phyloP scores from a whole-genome alignment of 2,329 filamentous ascomycete genomes.

The Talaromyces verruculosus region DNA sequence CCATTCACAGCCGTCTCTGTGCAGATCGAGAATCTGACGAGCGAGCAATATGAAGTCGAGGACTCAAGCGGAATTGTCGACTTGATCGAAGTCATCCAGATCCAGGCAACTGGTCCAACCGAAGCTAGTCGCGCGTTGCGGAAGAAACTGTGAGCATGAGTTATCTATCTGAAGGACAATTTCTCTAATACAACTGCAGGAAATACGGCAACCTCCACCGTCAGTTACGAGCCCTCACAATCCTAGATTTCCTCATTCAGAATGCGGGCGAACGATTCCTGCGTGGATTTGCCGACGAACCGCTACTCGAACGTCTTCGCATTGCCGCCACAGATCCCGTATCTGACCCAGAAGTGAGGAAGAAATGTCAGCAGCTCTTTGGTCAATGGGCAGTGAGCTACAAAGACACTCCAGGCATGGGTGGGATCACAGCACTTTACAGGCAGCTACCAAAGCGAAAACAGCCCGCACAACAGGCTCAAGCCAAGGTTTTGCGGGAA shows the following conservation, averaged over 20 bases:
- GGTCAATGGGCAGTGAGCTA: slow-evolving; percentile 82
- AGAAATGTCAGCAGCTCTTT: slow-evolving; percentile 85
- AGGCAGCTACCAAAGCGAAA: slow-evolving; percentile 66
- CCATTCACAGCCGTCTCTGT: slow-evolving; percentile 94
- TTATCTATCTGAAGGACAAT: not conserved
- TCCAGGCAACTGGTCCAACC: slow-evolving; percentile 80
- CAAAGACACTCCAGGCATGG: slow-evolving; percentile 75
- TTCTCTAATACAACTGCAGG: slow-evolving; percentile 37
- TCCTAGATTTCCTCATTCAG: slow-evolving; percentile 90
- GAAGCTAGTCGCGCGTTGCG: slow-evolving; percentile 90
- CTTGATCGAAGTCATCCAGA: slow-evolving; percentile 87
- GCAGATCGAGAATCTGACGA: slow-evolving; percentile 84
- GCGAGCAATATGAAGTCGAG: slow-evolving; percentile 85
- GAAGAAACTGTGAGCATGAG: slow-evolving; percentile 74
- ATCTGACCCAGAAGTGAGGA: slow-evolving; percentile 80
- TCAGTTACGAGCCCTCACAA: slow-evolving; percentile 81
- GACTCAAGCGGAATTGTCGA: slow-evolving; percentile 90
- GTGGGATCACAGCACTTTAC: slow-evolving; percentile 76
- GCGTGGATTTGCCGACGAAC: slow-evolving; percentile 83
- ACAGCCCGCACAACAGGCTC: slow-evolving; percentile 70
- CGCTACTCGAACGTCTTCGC: slow-evolving; percentile 83
- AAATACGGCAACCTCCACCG: slow-evolving; percentile 96
- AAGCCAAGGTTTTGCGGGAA: slow-evolving; percentile 80
- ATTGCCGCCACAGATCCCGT: slow-evolving; percentile 82
- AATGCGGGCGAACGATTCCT: slow-evolving; percentile 90